Evolutionary conservation across 2,329 filamentous ascomycete genomes (phyloP), one percentile per base, ranked within the genome.

Genomic region (Lachnellula willkommii): DNA sequence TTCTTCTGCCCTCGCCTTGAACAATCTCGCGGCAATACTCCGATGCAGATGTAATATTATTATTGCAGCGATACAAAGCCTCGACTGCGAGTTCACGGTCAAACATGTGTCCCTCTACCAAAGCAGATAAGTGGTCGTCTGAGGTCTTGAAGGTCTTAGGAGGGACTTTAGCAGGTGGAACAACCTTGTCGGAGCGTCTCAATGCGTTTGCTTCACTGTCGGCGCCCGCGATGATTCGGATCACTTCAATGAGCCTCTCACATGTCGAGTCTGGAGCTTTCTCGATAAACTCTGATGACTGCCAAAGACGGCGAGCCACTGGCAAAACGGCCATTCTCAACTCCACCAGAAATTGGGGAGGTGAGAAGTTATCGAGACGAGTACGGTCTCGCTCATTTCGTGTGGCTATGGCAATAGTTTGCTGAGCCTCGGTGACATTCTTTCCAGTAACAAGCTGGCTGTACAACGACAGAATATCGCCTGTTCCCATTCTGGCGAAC

Each of bases 401-500:
- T 45, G 69, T 72, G 56, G 75, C 74, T 69, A 84, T 75, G 26
- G 76, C 73, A 46, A 76, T 73, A 9, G 84, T 83, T 65, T 86
- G 84, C 35, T 79, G 75, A 1, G 92, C 87, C 37, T 97, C 92
- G n/a, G 79, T 79, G 52, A 97, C 83, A 61, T 86, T 83, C 71
- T 94, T 95, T 9, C 85, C 83, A 58, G 86, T 88, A 52, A 87
- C 85, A 32, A 96, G 78, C 57, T 90, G 79, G 2, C 82, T 76
- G 69, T 94, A 96, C 53, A 97, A 80, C 32, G 88, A 85, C 28
- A 99, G 78, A 35, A 97, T 90, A 63, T 92, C 90, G 69, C 89
- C 91, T 62, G 95, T 82, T 12, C 80, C 81, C 42, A 80, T 75
- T 1, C 75, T 75, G 5, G 81, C 78, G 28, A 22, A 32, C 15